Base-by-base conservation (phyloP, 306 rosid genomes). In the Hippophae rhamnoides region DNA sequence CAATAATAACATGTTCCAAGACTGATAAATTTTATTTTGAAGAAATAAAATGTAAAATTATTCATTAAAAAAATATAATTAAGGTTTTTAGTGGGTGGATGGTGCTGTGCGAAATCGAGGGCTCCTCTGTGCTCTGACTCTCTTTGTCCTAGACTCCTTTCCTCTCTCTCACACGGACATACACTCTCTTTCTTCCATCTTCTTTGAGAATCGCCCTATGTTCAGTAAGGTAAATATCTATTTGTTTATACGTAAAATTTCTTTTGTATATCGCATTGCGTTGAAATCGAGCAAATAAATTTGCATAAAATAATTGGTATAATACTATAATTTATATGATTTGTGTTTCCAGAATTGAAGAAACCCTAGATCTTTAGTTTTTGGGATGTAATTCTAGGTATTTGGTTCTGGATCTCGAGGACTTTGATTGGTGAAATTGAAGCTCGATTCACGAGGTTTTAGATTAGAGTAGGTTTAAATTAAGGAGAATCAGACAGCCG, bases 391-490 rank as follows among this genome's bases (percentile, higher is more conserved):
- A 13, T 12, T 47, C 47, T 51, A 9, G 46, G 62, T 47, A n/a
- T 58, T 52, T 40, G 57, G 57, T 12, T 63, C 61, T 51, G 74
- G 87, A 89, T 85, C 97, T 83, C 74, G 74, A 13, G 66, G 80
- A n/a, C 54, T 31, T 18, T 18, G 23, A 18, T 54, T 51, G 43
- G 54, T 10, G 31, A 26, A 52, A 57, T 49, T 56, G 43, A 62
- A 69, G 74, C 92, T 78, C 55, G 52, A 65, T 47, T 49, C 45
- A 72, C 44, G 61, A 66, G 84, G 52, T 59, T 73, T 44, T 53
- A 66, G 58, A 27, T 67, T 64, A 5, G 6, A 3, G 18, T 52
- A 48, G 74, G 48, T 47, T 69, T 43, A 58, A 64, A 62, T 57
- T 58, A 9, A 43, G 52, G 53, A 54, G 26, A 51, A 18, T 6